Percentiles rank a stretch among this genome's conserved stretches.
Evolutionary conservation across 345 rosid genomes (phyloP).

Genomic region (Lepidium sativum): DNA sequence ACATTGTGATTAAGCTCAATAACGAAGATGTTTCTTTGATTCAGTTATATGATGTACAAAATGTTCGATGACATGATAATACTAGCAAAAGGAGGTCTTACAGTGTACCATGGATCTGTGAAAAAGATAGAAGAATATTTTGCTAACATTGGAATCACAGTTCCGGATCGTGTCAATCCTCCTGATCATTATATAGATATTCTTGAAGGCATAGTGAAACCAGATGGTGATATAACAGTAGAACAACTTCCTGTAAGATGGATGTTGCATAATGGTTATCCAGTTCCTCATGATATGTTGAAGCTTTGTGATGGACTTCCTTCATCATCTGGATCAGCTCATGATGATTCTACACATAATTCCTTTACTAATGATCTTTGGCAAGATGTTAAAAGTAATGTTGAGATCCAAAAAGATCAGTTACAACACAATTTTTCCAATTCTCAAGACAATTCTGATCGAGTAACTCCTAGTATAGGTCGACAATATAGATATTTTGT

Average conservation of each 20-base stretch:
- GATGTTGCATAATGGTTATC: constrained; percentile 83
- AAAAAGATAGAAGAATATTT: constrained; percentile 84
- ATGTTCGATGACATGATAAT: constrained; percentile 91
- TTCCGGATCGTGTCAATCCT: constrained; percentile 80
- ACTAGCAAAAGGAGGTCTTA: constrained; percentile 81
- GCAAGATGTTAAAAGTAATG: constrained; percentile 39
- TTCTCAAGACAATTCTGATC: constrained; percentile 56
- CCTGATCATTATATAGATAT: constrained; percentile 88
- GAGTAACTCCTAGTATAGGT: constrained; percentile 49
- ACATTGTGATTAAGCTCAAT: not conserved
- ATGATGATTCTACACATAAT: constrained; percentile 17
- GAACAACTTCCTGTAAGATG: constrained; percentile 81
- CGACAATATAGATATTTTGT: constrained; percentile 73
- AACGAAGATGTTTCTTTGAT: not conserved
- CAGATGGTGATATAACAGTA: constrained; percentile 36
- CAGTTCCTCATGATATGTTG: constrained; percentile 77
- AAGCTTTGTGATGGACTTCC: constrained; percentile 43
- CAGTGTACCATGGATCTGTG: constrained; percentile 70
- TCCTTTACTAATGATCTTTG: constrained; percentile 52
- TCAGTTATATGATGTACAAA: constrained; percentile 69
- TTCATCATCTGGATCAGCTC: constrained; percentile 20
- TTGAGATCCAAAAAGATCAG: constrained; percentile 32
- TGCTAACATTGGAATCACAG: constrained; percentile 53
- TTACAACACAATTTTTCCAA: constrained; percentile 31
- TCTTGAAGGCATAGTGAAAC: constrained; percentile 69